Base-by-base conservation (phyloP, 306 rosid genomes). In the Ammopiptanthus mongolicus region DNA sequence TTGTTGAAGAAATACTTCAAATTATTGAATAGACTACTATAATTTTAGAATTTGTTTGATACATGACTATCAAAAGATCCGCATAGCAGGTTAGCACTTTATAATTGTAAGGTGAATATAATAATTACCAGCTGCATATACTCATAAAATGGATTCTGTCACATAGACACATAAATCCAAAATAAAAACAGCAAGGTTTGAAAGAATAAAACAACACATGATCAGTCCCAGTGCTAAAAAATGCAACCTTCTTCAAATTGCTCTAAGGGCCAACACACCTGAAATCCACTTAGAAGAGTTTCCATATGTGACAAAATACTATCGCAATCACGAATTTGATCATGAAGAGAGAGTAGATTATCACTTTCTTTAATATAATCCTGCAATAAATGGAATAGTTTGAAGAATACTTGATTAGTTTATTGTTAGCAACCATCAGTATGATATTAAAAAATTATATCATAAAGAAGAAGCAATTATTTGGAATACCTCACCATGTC, bases 281-380 rank as follows among this genome's bases (percentile, higher is more conserved):
- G 97, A 91, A 95, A 95, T 78, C 99, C 99, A 82, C 97, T 78
- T 33, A 95, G 88, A 77, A 95, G 93, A 65, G 96, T 90, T 88
- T 91, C 99, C 97, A 95, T 95, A 82, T 91, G 97, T 65, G 97
- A 91, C 89, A 95, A 90, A 78, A 95, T 92, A 84, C 87, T 85
- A 75, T 95, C 99, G 53, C 99, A 95, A 74, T 95, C 99, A 75
- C 84, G 93, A 86, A 95, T 95, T 84, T 95, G 97, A 81, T 95
- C 97, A 63, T 92, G 99, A 77, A 95, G 97, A 36, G 97, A 95
- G 56, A 95, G 97, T 77, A 95, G 86, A 82, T 95, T 88, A 87
- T 95, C 99, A 53, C 99, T 95, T 83, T 95, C 97, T 67, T 87
- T 86, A 15, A 95, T 91, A 66, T 95, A 95, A 76, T 91, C 97